These are phyloP conservation scores for Ustilago cynodontis DNA, from an alignment of 1,284 basidiomycete genomes.

Conservation along the genomic window DNA sequence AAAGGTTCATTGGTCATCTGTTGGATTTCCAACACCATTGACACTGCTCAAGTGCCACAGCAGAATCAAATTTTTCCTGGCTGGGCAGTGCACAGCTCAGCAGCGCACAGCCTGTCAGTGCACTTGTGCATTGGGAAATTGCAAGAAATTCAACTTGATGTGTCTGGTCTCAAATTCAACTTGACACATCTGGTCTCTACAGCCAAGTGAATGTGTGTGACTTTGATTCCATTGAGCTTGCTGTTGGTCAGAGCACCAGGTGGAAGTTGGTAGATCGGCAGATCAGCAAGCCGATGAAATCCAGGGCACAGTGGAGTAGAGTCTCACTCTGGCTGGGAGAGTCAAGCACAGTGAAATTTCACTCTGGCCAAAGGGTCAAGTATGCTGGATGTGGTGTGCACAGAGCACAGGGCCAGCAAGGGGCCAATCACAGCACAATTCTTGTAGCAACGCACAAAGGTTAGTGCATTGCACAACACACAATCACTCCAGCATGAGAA, in stretches of 20 bases:
- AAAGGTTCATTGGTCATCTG: too few relatives aligned
- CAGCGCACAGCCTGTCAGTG: not conserved
- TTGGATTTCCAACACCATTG: too few relatives aligned
- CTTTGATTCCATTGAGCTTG: not conserved
- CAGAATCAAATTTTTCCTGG: not conserved
- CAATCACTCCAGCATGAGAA: too few relatives aligned
- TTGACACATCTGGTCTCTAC: not conserved
- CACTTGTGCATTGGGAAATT: constrained; percentile 1
- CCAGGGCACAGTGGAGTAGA: not conserved
- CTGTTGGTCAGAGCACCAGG: not conserved
- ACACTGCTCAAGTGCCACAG: not conserved
- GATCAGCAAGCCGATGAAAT: not conserved
- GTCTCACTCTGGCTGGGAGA: too few relatives aligned
- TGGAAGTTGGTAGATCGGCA: not conserved
- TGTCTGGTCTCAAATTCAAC: too few relatives aligned
- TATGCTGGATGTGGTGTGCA: too few relatives aligned
- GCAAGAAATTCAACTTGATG: not conserved
- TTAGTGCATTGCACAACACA: too few relatives aligned
- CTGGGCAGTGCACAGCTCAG: constrained; percentile 1
- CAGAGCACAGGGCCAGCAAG: too few relatives aligned
- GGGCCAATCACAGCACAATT: too few relatives aligned
- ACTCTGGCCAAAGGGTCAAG: too few relatives aligned
- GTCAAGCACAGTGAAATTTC: too few relatives aligned
- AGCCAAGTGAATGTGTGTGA: not conserved
- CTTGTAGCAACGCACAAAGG: too few relatives aligned